Evolutionary conservation across 805 yeast species (phyloP), one percentile per base, ranked within the genome.

Genomic region (Myxozyma lipomycoides): DNA sequence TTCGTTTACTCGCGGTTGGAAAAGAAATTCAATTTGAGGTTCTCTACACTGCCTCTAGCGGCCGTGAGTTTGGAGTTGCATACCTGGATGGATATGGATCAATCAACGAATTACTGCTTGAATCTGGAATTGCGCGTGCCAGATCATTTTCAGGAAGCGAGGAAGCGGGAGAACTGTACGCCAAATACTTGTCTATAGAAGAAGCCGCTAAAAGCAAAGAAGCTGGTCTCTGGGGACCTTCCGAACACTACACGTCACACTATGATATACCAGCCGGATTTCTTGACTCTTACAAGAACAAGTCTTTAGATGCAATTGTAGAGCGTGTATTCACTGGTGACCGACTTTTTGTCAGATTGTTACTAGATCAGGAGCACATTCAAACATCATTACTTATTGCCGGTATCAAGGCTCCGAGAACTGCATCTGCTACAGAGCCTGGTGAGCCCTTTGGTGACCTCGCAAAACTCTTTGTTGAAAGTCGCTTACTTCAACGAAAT

Each of bases 261-360:
- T 54, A 56, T 24, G 56, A 60, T 25, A 59, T 78, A 28, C 60
- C 69, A 19, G 70, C 68, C 9, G 56, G 53, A 3, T 67, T 72
- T 35, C 64, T 70, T 40, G 66, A 64, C 17, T 66, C 66, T 49
- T 73, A 79, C 6, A 64, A 63, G 46, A 58, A 61, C 15, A 48
- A 66, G n/a, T 78, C 81, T 23, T 66, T 78, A 43, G 67, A 73
- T 17, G 74, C 86, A 28, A 76, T 87, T 49, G 83, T 87, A 23
- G 95, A 87, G 67, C 81, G 77, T 61, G 93, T 83, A 28, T 74
- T 86, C 52, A 72, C 82, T 55, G 96, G 95, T 43, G 95, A 87
- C 68, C 72, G 95, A 43, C 67, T 86, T n/a, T 70, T 83, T 35
- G 77, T 79, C 10, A 77, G 95, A 37, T 65, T 81, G 10, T 57